phyloP scores from a whole-genome alignment of 2,329 filamentous ascomycete species.

The Mariannaea sp. region DNA sequence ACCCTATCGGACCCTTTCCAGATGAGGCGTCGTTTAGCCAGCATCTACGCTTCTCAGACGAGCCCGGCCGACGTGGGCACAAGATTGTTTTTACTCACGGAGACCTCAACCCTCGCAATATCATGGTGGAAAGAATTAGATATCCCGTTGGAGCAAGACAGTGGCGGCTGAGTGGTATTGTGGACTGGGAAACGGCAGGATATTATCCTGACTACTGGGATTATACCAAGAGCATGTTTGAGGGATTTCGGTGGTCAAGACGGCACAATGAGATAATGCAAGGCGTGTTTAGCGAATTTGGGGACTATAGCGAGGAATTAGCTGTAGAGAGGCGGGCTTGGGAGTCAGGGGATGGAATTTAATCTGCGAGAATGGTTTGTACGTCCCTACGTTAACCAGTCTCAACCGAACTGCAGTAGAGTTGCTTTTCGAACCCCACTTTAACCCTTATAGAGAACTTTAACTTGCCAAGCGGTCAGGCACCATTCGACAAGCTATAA shows the following conservation, averaged over 20 bases:
- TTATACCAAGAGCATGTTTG: slow-evolving; percentile 7
- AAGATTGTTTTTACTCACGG: neutral
- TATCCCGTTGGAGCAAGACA: neutral
- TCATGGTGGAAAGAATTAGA: neutral
- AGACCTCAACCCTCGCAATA: neutral
- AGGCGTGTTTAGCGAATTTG: neutral
- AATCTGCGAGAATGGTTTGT: neutral
- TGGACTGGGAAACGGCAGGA: slow-evolving; percentile 5
- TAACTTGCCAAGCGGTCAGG: no score
- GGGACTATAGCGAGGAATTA: neutral
- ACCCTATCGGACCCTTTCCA: neutral
- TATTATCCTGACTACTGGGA: slow-evolving; percentile 13
- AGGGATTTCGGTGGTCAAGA: neutral
- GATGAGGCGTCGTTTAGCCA: neutral
- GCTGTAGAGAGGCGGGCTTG: neutral
- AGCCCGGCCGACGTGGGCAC: neutral
- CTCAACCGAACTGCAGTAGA: no score
- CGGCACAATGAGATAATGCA: neutral
- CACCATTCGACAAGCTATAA: no score
- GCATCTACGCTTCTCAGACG: neutral
- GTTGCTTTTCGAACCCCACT: no score
- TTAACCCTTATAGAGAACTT: no score
- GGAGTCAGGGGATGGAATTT: slow-evolving; percentile 1
- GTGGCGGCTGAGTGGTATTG: slow-evolving; percentile 2
- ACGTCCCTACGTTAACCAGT: no score